Base-by-base conservation (phyloP, 1,139 yeast genomes). In the Kodamaea derodonti region DNA sequence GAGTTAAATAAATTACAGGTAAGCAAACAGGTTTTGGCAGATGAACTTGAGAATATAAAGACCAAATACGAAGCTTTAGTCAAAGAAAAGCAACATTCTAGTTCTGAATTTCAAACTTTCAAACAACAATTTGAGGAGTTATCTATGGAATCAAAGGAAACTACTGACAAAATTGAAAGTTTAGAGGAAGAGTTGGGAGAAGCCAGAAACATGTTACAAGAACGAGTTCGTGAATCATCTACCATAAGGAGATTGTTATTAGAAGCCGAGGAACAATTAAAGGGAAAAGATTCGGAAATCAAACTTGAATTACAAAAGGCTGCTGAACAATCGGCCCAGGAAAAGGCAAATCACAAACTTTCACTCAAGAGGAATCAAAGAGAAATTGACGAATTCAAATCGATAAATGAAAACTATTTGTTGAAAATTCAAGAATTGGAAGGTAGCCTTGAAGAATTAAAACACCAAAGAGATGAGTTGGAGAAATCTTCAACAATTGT, bases 131-230 rank as follows among this genome's bases (percentile, higher is more conserved):
- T 81, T 38, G 95, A 88, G 31, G 97, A 90, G 51, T 59, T 87
- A 33, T 58, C 69, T 5, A 74, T 83, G 73, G 78, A 83, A 36
- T 60, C 81, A 23, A 75, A 75, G 42, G 97, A 90, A 47, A 66
- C 80, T 3, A 69, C 70, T 23, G 66, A 68, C 35, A 72, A 76
- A 42, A 66, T 76, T 20, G 92, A 85, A 39, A 72, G 78, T 3
- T 58, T 90, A 32, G 90, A 85, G 46, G 95, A 87, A 39, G 96
- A 90, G 49, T 59, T 90, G 12, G 65, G 75, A 8, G 97, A 90
- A 39, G 68, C 85, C 4, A 75, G 87, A 41, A 72, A 75, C 29
- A 69, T 80, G 55, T 60, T 90, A 7, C 92, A 82, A 49, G 96
- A 88, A 46, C 75, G 95, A 42, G 78, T 83, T 1, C 69, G 90